Evolutionary conservation across 306 rosid species (phyloP).

Genomic region (Malus sieversii): DNA sequence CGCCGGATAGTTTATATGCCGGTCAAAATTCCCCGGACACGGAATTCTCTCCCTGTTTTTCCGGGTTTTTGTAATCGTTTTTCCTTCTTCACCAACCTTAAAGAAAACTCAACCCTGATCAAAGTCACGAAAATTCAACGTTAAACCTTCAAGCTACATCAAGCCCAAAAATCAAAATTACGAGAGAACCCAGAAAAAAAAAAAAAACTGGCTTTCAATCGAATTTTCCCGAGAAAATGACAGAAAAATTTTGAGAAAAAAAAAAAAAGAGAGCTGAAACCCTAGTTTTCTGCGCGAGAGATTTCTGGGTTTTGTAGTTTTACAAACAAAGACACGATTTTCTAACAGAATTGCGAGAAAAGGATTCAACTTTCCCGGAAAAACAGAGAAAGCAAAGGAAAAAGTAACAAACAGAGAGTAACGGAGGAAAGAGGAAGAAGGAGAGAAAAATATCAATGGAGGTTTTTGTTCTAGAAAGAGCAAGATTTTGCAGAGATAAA

Average conservation of each 20-base stretch:
- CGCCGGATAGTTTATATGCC: conserved; percentile 9
- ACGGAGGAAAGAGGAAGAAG: not conserved
- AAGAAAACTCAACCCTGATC: conserved; percentile 44
- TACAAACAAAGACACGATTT: not conserved
- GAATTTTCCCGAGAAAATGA: not conserved
- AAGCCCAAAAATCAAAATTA: conserved; percentile 9
- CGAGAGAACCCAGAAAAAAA: not conserved
- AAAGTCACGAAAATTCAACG: conserved; percentile 23
- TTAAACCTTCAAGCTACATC: conserved; percentile 36
- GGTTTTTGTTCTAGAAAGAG: conserved; percentile 8
- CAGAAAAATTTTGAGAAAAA: not conserved
- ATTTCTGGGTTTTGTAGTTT: not conserved
- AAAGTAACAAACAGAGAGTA: not conserved
- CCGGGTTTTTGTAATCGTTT: not conserved
- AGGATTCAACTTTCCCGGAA: conserved; percentile 13
- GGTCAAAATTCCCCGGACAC: conserved; percentile 6
- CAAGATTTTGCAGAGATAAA: not conserved
- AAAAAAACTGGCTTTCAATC: not conserved
- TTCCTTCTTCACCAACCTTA: conserved; percentile 30
- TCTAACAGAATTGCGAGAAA: conserved; percentile 5
- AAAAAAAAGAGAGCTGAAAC: not conserved
- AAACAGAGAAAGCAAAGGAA: conserved; percentile 12
- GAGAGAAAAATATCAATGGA: not conserved
- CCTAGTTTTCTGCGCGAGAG: not conserved
- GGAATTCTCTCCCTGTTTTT: not conserved